phyloP scores from a whole-genome alignment of 73 alveolate genomes.

The Tetrahymena malaccensis region DNA sequence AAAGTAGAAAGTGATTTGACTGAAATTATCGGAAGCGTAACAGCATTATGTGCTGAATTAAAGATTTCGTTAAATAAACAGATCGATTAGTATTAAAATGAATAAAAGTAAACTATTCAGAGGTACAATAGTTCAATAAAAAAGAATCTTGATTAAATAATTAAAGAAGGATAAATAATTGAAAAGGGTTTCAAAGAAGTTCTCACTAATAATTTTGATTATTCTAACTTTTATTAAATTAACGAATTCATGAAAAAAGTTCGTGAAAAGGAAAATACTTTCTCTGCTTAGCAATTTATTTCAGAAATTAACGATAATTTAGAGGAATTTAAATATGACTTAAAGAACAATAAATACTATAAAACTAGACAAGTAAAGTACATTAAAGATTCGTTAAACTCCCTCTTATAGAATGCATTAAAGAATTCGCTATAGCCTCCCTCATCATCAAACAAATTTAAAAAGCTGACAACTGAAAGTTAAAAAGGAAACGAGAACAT shows the following conservation, averaged over 20 bases:
- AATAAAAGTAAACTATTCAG: neutral
- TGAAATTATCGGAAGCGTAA: neutral
- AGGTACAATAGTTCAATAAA: neutral
- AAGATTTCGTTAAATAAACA: neutral
- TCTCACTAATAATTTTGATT: neutral
- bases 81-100: neutral
- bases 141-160: neutral
- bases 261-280: neutral
- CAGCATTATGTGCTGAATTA: neutral
- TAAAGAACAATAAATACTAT: neutral
- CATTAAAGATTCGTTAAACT: neutral
- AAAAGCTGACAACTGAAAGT: neutral
- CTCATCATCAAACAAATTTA: neutral
- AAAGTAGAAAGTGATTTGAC: neutral
- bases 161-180: neutral
- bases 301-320: neutral
- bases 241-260: neutral
- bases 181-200: neutral
- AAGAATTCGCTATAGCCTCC: neutral
- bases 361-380: neutral
- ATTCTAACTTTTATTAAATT: neutral
- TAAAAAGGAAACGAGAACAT: neutral
- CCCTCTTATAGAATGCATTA: neutral
- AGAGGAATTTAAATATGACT: neutral
- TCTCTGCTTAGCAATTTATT: neutral